Base-by-base conservation (phyloP, 306 rosid species). In the Echinosophora koreensis region DNA sequence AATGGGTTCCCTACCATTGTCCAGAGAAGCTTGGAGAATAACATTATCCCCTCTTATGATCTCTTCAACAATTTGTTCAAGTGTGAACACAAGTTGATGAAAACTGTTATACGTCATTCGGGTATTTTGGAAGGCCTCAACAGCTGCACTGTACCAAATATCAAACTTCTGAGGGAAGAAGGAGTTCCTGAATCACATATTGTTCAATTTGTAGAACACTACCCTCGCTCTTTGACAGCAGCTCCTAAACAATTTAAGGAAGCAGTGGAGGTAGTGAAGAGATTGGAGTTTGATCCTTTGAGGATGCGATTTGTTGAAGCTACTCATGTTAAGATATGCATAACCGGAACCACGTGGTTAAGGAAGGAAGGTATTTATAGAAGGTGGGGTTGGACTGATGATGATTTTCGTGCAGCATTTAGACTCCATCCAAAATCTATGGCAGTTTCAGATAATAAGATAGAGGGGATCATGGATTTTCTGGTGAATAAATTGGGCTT, bases 371-470 rank as follows among this genome's bases (percentile, higher is more conserved):
- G 49, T 32, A 18, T 63, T 47, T 81, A 81, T 57, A 73, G 52
- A 67, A 77, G 56, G 5, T 85, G 86, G 86, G 88, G 79, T 17
- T 81, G 77, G 74, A 62, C 81, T 28, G 83, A 74, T 35, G 5
- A 77, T 37, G 72, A 81, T 1, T 39, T 77, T 56, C 10, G 34
- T 42, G 54, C 34, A 1, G 86, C 81, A 4, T 85, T 85, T 63
- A 68, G 76, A 66, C 4, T 38, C 12, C 44, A 10, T 35, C 85
- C 85, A 1, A 55, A 37, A 15, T 85, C 72, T 30, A 81, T 84
- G 57, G 16, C n/a, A 7, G n/a, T n/a, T 3, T 85, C 84, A 5
- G 71, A 81, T 49, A 17, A 46, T 4, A 85, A 78, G 56, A 78
- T 82, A 42, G 79, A 17, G 49, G 67, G 42, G 4, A 15, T 52